Evolutionary conservation across 257 asterid genomes (phyloP).

Genomic region (Fraxinus excelsior): DNA sequence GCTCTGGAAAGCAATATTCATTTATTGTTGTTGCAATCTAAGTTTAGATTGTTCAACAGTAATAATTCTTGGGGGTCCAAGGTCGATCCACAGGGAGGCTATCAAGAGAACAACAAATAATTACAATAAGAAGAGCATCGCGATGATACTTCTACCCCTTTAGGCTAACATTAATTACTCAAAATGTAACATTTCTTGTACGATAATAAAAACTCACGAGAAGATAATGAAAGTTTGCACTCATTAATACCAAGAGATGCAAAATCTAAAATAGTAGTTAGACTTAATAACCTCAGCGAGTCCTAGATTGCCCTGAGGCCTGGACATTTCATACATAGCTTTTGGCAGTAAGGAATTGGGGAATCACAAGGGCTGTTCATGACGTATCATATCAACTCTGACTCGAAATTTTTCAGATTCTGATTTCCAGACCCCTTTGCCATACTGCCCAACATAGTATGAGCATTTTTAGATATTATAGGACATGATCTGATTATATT

Average conservation of each 20-base stretch:
- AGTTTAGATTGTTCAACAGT: too few species aligned
- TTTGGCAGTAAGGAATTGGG: neutral
- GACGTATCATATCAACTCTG: neutral
- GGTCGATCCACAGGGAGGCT: too few species aligned
- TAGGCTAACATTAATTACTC: too few species aligned
- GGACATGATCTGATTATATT: neutral
- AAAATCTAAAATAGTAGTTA: neutral
- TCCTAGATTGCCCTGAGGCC: neutral
- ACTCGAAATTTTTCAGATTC: neutral
- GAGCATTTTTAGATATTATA: neutral
- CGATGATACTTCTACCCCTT: too few species aligned
- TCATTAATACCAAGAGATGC: neutral
- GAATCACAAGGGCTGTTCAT: neutral
- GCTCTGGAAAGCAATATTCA: constrained; percentile 2
- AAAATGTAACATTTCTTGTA: too few species aligned
- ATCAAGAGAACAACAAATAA: too few species aligned
- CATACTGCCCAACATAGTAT: neutral
- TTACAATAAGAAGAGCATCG: too few species aligned
- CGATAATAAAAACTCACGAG: neutral
- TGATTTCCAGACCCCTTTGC: neutral
- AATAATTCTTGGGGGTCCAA: too few species aligned
- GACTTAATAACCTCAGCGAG: neutral
- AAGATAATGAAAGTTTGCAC: neutral
- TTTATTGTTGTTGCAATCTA: too few species aligned
- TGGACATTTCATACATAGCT: neutral